A percentile compares a stretch with the other conserved stretches of the same genome.
phyloP scores from a whole-genome alignment of 345 rosid genomes.

The Lumnitzera racemosa region DNA sequence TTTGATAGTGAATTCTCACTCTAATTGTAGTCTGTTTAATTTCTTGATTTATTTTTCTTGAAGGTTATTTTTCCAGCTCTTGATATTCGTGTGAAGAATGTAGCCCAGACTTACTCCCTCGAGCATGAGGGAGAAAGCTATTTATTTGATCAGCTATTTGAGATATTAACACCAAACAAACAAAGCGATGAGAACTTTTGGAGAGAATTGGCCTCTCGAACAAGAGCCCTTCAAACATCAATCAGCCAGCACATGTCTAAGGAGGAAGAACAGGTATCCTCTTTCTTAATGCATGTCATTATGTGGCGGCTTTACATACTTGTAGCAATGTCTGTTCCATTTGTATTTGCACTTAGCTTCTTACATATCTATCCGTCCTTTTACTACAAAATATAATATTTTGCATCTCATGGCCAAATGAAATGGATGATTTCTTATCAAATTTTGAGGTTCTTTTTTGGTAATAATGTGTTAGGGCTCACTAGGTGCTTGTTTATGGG shows the following conservation, averaged over 20 bases:
- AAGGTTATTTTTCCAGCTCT: slow-evolving; percentile 84
- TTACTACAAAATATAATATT: not conserved
- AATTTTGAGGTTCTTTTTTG: not conserved
- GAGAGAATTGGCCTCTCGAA: slow-evolving; percentile 71
- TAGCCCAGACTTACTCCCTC: slow-evolving; percentile 76
- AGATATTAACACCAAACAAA: slow-evolving; percentile 51
- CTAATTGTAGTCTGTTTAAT: not conserved
- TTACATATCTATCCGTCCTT: not conserved
- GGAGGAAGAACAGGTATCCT: slow-evolving; percentile 83
- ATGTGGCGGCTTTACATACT: not conserved
- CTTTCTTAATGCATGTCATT: not conserved
- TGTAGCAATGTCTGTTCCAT: not conserved
- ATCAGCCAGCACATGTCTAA: slow-evolving; percentile 87
- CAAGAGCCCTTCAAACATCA: slow-evolving; percentile 79
- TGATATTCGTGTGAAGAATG: slow-evolving; percentile 83
- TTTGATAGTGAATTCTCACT: not conserved
- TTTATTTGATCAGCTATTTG: slow-evolving; percentile 64
- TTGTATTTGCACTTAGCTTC: too few relatives aligned
- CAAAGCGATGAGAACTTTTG: slow-evolving; percentile 48
- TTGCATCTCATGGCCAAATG: too few relatives aligned
- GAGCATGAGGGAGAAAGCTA: slow-evolving; percentile 84
- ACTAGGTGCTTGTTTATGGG: too few relatives aligned
- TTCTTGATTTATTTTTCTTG: slow-evolving; percentile 5
- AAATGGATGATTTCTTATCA: not conserved
- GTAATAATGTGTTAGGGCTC: not conserved